These are phyloP conservation scores for Hippophae gyantsensis DNA, from an alignment of 306 rosid genomes.

Conservation along the genomic window DNA sequence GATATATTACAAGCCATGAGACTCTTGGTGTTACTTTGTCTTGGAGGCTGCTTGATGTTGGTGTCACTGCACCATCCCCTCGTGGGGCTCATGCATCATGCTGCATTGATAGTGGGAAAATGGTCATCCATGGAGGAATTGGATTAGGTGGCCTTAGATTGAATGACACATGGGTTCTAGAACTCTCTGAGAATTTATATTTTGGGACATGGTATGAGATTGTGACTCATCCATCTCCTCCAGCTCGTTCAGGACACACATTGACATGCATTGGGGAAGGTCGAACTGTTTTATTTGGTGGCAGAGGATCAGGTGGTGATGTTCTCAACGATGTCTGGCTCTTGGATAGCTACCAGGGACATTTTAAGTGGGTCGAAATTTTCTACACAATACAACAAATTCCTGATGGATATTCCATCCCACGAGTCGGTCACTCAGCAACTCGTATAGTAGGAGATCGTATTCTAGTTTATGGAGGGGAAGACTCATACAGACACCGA, in stretches of 20 bases:
- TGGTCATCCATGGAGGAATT: conserved; percentile 87
- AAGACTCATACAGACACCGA: conserved; percentile 58
- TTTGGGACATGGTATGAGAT: conserved; percentile 68
- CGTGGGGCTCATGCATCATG: conserved; percentile 89
- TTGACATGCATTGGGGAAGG: conserved; percentile 57
- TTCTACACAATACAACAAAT: conserved; percentile 44
- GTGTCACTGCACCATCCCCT: conserved; percentile 48
- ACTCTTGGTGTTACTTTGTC: conserved; percentile 43
- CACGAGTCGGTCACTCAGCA: conserved; percentile 86
- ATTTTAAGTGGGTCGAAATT: conserved; percentile 52
- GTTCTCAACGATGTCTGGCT: conserved; percentile 86
- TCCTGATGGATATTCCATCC: conserved; percentile 63
- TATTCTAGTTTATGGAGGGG: conserved; percentile 78
- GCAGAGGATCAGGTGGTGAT: conserved; percentile 74
- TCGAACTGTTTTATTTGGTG: conserved; percentile 63
- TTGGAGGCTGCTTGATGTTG: conserved; percentile 65
- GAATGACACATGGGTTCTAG: conserved; percentile 82
- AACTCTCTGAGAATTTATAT: conserved; percentile 45
- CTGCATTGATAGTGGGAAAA: conserved; percentile 49
- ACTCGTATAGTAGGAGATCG: conserved; percentile 72
- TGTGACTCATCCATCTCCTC: conserved; percentile 52
- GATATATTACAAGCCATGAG: conserved; percentile 43
- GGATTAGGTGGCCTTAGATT: conserved; percentile 59
- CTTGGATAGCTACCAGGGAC: conserved; percentile 38
- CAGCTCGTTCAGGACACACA: conserved; percentile 90